Percentiles rank a stretch among this genome's conserved stretches.
These are phyloP conservation scores for Apophysomyces variabilis DNA, from an alignment of 371 early-diverging fungal genomes.

Conservation along the genomic window DNA sequence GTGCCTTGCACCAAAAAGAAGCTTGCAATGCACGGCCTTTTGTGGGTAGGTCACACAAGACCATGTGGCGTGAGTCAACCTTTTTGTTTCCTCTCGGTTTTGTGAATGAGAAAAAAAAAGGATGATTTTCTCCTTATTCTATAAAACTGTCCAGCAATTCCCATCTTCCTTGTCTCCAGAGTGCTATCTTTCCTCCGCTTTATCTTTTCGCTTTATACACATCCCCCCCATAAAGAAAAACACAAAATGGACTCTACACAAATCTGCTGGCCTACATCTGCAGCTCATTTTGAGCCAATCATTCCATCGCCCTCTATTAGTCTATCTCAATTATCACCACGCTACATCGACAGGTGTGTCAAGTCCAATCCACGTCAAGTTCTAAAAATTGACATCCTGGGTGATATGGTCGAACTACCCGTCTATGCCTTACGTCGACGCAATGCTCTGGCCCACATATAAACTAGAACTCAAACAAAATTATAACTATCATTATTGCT, in stretches of 20 bases:
- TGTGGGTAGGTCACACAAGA: slow-evolving; percentile 1
- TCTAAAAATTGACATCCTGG: slow-evolving; percentile 16
- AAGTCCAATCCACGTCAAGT: slow-evolving; percentile 15
- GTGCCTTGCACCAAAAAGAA: not conserved
- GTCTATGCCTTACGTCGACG: slow-evolving; percentile 23
- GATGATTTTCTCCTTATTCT: not conserved
- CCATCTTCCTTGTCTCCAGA: not conserved
- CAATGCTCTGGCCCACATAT: slow-evolving; percentile 17
- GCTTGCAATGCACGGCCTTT: slow-evolving; percentile 2
- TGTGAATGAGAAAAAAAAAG: slow-evolving; percentile 9
- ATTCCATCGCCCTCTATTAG: not conserved
- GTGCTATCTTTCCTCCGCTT: not conserved
- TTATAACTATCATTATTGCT: not conserved
- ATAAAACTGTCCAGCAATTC: not conserved
- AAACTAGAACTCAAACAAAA: not conserved
- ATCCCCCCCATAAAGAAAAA: too few relatives aligned
- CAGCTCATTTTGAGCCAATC: slow-evolving; percentile 6
- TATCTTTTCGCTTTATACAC: not conserved
- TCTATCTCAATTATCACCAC: slow-evolving; percentile 13
- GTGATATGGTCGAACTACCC: slow-evolving; percentile 22
- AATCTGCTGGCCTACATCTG: slow-evolving; percentile 2
- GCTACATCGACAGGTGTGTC: slow-evolving; percentile 18
- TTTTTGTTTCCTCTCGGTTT: not conserved
- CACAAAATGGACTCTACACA: slow-evolving; percentile 1
- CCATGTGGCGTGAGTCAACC: slow-evolving; percentile 11